A percentile compares a stretch with the other conserved stretches of the same genome.
These are phyloP conservation scores for Termitomyces sp. DNA, from an alignment of 768 basidiomycete genomes.

Conservation along the genomic window DNA sequence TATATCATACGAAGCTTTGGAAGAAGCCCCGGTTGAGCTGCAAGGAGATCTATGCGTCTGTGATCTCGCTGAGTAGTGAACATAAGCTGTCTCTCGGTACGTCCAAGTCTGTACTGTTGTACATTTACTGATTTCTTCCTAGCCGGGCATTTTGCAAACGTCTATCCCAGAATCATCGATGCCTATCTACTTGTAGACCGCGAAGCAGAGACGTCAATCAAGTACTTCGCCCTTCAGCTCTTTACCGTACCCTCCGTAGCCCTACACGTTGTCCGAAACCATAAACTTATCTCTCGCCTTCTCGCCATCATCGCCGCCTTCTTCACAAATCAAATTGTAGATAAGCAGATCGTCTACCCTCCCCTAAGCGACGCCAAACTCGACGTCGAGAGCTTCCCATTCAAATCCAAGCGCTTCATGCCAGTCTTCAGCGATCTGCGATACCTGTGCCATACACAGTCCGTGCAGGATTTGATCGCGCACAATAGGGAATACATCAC, in stretches of 20 bases:
- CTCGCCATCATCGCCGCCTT: constrained; percentile 85
- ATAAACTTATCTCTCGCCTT: constrained; percentile 71
- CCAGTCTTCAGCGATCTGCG: constrained; percentile 90
- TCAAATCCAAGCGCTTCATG: constrained; percentile 96
- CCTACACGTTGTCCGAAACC: constrained; percentile 68
- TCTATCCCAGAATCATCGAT: constrained; percentile 86
- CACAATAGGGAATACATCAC: constrained; percentile 61
- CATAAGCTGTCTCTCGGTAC: constrained; percentile 79
- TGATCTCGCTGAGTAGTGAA: constrained; percentile 66
- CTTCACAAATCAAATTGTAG: constrained; percentile 86
- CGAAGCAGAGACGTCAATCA: constrained; percentile 93
- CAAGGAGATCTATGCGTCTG: constrained; percentile 78
- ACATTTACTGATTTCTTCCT: neutral
- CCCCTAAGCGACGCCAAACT: constrained; percentile 32
- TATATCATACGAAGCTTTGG: constrained; percentile 85
- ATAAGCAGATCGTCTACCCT: constrained; percentile 60
- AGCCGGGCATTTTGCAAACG: constrained; percentile 83
- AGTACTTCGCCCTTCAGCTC: constrained; percentile 88
- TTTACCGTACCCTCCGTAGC: constrained; percentile 91
- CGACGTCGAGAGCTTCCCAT: constrained; percentile 82
- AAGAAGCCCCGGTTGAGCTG: constrained; percentile 76
- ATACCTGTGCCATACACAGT: constrained; percentile 76
- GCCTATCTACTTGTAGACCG: constrained; percentile 90
- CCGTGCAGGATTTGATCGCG: constrained; percentile 78
- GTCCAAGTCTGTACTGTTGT: constrained; percentile 19